Evolutionary conservation across 2,329 filamentous ascomycete species (phyloP), one percentile per base, ranked within the genome.

Genomic region (Ophiostoma sp.): DNA sequence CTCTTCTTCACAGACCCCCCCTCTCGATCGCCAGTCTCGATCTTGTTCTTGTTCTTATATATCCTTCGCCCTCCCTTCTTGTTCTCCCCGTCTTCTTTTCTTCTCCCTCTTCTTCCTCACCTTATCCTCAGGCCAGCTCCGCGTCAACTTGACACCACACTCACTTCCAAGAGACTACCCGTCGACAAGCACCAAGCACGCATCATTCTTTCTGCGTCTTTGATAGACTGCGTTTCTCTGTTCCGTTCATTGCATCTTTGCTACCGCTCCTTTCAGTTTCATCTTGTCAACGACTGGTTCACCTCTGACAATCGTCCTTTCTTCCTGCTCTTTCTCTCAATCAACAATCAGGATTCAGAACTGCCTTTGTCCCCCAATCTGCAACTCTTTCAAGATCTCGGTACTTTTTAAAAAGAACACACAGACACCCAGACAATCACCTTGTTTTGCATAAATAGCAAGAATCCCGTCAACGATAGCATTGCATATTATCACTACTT

Each of bases 171-270:
- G 63, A 70, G 66, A 68, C 44, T 58, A 38, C 63, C 60, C 72
- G 70, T 72, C 65, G 71, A 73, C 70, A 73, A 72, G 68, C 67
- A 71, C 72, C 72, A 73, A 73, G 70, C 68, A 74, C 75, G 75
- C 76, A 79, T 78, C 77, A 79, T 76, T 76, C 76, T 71, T 78
- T 78, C 75, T 76, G 80, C 78, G 79, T 83, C 82, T 84, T 84
- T 83, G 82, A 84, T 74, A 84, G 82, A 83, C 78, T 71, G 78
- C 78, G 73, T 74, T 66, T 73, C 52, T 63, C 64, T 55, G 27
- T 67, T 66, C 52, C 66, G 65, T 70, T 66, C 67, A 47, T 70
- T 71, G 65, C 44, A 47, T 69, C 55, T 49, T 68, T 67, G 16
- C 42, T 62, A 36, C 64, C 66, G 27, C 16, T 47, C 42, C 45